Percentiles rank a stretch among this genome's conserved stretches.
Conservation (phyloP, 1,284 basidiomycete species). For the Peniophora sp. region DNA sequence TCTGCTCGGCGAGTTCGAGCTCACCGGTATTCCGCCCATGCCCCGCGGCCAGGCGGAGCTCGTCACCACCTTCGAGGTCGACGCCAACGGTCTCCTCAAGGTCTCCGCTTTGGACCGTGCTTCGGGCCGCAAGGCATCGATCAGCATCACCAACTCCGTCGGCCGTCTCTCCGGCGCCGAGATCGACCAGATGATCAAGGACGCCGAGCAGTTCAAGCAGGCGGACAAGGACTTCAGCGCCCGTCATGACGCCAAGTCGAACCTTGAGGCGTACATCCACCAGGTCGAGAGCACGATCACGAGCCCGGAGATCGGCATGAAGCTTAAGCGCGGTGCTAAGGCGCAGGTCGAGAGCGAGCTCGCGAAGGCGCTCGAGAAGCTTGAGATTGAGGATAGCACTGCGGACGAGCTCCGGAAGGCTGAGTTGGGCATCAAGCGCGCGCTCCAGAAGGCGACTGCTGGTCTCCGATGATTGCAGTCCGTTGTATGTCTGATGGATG, state of each 20-base stretch:
- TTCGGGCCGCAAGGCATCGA: conserved; percentile 93
- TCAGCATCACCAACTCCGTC: conserved; percentile 94
- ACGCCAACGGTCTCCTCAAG: conserved; percentile 94
- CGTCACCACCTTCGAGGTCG: conserved; percentile 94
- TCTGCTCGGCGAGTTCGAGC: conserved; percentile 95
- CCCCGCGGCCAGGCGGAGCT: conserved; percentile 95
- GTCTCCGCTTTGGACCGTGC: conserved; percentile 93
- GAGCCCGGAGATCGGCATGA: conserved; percentile 91
- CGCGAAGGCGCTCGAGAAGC: conserved; percentile 91
- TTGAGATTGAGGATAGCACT: conserved; percentile 90
- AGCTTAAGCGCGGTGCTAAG: conserved; percentile 95
- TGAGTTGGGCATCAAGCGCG: conserved; percentile 88
- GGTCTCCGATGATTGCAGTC: conserved; percentile 71
- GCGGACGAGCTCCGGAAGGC: conserved; percentile 92
- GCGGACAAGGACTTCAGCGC: conserved; percentile 97
- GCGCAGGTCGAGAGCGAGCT: conserved; percentile 91
- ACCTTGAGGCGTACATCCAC: conserved; percentile 93
- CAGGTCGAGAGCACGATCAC: conserved; percentile 91
- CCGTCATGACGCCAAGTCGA: conserved; percentile 93
- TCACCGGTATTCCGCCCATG: conserved; percentile 94
- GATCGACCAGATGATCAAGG: conserved; percentile 98
- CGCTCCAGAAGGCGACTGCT: conserved; percentile 91
- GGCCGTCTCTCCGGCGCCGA: conserved; percentile 91
- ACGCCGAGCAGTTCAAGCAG: conserved; percentile 93
- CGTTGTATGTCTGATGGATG: too few species aligned